Conservation (phyloP, 306 rosid species). For the Echinosophora koreensis region DNA sequence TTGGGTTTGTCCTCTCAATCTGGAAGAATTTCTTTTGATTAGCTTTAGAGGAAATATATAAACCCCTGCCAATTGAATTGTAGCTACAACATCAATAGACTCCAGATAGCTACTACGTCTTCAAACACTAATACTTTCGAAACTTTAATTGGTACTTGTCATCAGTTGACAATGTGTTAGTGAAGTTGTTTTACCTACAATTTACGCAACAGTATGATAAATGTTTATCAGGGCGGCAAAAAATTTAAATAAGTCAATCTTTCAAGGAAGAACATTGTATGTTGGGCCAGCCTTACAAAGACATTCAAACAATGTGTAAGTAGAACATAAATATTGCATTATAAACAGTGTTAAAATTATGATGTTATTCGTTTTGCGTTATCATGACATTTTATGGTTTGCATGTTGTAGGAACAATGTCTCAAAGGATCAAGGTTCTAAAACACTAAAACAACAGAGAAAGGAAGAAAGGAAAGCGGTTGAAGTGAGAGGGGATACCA, state of each 20-base stretch:
- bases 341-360: background rate
- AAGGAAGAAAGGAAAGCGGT: too few relatives aligned
- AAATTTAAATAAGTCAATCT: constrained; percentile 75
- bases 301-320: constrained; percentile 72
- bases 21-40: too few relatives aligned
- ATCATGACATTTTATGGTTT: constrained; percentile 40
- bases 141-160: constrained; percentile 29
- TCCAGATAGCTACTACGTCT: constrained; percentile 8
- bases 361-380: constrained; percentile 21
- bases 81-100: background rate
- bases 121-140: background rate
- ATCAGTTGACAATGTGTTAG: constrained; percentile 6
- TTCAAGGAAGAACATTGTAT: constrained; percentile 93
- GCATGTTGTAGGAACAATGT: constrained; percentile 57
- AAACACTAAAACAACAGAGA: constrained; percentile 78
- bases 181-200: constrained; percentile 9
- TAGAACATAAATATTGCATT: constrained; percentile 20
- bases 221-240: constrained; percentile 66
- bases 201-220: constrained; percentile 26
- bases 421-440: constrained; percentile 55
- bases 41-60: background rate
- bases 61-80: background rate
- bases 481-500: too few relatives aligned
- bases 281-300: constrained; percentile 79
- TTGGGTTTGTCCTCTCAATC: too few relatives aligned